phyloP scores from a whole-genome alignment of 2,329 filamentous ascomycete genomes.

The Sporothrix brasiliensis region DNA sequence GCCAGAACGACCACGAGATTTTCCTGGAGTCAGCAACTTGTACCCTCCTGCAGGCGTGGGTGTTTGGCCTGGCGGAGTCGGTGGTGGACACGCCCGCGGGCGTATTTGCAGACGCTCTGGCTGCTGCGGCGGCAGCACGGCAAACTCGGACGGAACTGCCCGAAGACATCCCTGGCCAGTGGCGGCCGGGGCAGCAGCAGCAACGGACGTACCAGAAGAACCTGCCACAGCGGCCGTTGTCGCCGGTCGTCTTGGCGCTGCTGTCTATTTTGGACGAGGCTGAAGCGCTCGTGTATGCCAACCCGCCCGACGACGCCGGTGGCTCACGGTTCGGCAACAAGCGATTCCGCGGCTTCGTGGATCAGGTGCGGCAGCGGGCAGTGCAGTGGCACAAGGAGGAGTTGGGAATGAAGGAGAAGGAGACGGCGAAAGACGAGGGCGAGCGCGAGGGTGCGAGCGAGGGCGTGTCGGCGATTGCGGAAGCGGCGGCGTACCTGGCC shows the following conservation, averaged over 20 bases:
- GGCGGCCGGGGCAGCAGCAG: slow-evolving; percentile 15
- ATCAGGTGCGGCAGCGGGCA: slow-evolving; percentile 62
- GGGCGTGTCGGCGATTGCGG: slow-evolving; percentile 57
- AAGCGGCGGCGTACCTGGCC: slow-evolving; percentile 77
- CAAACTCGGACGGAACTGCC: background rate
- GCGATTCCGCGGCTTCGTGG: slow-evolving; percentile 80
- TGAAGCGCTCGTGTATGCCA: slow-evolving; percentile 65
- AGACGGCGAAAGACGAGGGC: slow-evolving; percentile 28
- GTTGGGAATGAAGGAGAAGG: slow-evolving; percentile 54
- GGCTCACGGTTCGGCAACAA: slow-evolving; percentile 95
- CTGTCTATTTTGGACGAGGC: slow-evolving; percentile 70
- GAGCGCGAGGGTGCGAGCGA: no score
- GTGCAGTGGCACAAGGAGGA: slow-evolving; percentile 62
- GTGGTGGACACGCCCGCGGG: slow-evolving; percentile 63
- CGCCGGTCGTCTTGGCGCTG: slow-evolving; percentile 66
- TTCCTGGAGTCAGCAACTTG: slow-evolving; percentile 80
- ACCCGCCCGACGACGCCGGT: slow-evolving; percentile 81
- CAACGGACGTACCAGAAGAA: slow-evolving; percentile 30
- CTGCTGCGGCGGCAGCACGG: background rate
- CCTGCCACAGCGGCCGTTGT: slow-evolving; percentile 51
- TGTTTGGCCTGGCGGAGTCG: slow-evolving; percentile 83
- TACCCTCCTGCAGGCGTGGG: slow-evolving; percentile 75
- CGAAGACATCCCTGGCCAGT: slow-evolving; percentile 20
- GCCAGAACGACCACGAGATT: slow-evolving; percentile 74
- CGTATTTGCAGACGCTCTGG: slow-evolving; percentile 41